These are phyloP conservation scores for Thelonectria discophora DNA, from an alignment of 2,329 filamentous ascomycete species.

Conservation along the genomic window DNA sequence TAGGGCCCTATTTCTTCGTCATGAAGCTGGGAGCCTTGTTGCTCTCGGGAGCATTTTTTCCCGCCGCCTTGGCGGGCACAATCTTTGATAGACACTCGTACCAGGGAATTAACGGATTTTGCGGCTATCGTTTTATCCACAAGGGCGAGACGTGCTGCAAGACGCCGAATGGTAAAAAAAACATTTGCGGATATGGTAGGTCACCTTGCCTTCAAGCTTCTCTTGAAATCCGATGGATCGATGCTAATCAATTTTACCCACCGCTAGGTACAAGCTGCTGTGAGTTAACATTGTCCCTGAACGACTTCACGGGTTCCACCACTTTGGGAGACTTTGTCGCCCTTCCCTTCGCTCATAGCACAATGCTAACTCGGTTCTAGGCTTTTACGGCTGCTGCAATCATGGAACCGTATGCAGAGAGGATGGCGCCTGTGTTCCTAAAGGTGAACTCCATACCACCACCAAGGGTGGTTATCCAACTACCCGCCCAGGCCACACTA, in stretches of 20 bases:
- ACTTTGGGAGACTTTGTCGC: neutral
- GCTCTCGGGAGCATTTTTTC: constrained; percentile 13
- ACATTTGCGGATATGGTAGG: constrained; percentile 7
- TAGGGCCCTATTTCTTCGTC: neutral
- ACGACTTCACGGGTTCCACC: no score
- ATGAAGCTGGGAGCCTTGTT: constrained; percentile 17
- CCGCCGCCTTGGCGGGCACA: neutral
- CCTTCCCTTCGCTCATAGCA: no score
- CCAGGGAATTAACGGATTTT: neutral
- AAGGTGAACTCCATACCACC: neutral
- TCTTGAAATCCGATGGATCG: no score
- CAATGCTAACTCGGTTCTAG: neutral
- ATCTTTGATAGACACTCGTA: constrained; percentile 1
- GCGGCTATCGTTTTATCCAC: constrained; percentile 4
- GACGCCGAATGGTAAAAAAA: neutral
- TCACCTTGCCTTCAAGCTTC: neutral
- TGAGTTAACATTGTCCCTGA: no score
- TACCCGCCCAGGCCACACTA: neutral
- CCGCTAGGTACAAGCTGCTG: constrained; percentile 9
- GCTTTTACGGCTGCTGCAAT: constrained; percentile 7
- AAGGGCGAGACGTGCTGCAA: constrained; percentile 9
- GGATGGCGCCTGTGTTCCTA: constrained; percentile 2
- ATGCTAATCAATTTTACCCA: neutral
- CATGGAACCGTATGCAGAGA: constrained; percentile 4
- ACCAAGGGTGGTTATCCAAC: neutral